Base-by-base conservation (phyloP, 225 moss, liverwort and hornwort species). In the Marchantia polymorpha region DNA sequence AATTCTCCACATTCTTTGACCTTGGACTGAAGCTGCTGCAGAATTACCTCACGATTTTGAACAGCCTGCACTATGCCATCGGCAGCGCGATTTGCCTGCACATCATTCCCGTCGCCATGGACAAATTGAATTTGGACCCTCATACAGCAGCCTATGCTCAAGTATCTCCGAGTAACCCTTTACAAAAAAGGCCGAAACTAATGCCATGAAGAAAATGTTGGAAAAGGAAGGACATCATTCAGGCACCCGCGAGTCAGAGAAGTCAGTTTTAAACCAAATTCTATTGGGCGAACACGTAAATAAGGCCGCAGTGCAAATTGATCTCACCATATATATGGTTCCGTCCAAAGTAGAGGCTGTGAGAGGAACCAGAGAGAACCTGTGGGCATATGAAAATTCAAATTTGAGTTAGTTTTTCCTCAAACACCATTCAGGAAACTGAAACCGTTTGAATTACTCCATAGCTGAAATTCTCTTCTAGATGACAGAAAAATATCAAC, bases 311-410 rank as follows among this genome's bases (percentile, higher is more conserved):
- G 55, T 10, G 26, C 20, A 52, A 15, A 77, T n/a, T 52, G 60
- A 23, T 52, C 82, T 76, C 71, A 85, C 85, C 80, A 87, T 78
- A 54, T 83, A 78, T 26, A 84, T 74, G 1, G 82, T 85, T 48
- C 77, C 82, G 76, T 87, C 87, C 64, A 87, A 77, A 16, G 74
- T 73, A 22, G 84, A 76, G 10, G 84, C 84, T 25, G 87, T 78
- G 29, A 87, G 82, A 23, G 84, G 87, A 64, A 87, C 83, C 69
- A 87, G 72, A 15, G 84, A 85, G 60, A 87, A 87, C 85, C 85
- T 82, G 65, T 64, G 4, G 14, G 8, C 30, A 3, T 17, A 73
- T 13, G 12, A 29, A 27, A 3, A 48, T 11, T 50, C 77, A 23
- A 46, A 74, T 39, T 76, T 47, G 17, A 0, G 49, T 48, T 47